Percentiles rank a stretch among this genome's conserved stretches.
phyloP scores from a whole-genome alignment of 306 rosid species.

The Medicago lupulina region DNA sequence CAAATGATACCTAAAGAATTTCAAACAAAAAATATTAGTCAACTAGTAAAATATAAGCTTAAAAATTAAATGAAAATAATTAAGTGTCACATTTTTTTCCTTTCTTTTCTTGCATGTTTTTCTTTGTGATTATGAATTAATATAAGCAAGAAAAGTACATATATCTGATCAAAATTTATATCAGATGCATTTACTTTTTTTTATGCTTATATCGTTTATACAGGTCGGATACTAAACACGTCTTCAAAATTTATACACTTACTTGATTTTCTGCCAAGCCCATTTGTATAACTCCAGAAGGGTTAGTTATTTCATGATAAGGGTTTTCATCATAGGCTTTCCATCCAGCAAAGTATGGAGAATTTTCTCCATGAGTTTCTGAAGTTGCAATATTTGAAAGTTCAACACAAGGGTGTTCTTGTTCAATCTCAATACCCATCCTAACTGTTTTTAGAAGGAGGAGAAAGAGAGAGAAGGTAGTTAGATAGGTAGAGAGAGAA shows the following conservation, averaged over 20 bases:
- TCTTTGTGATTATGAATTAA: not conserved
- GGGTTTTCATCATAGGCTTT: slow-evolving; percentile 91
- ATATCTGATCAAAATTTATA: not conserved
- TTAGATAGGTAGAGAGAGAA: not conserved
- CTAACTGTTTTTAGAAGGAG: slow-evolving; percentile 35
- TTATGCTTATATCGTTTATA: not conserved
- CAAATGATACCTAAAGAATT: slow-evolving; percentile 79
- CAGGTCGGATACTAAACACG: not conserved
- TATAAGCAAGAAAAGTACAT: not conserved
- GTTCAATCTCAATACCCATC: slow-evolving; percentile 73
- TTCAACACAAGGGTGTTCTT: slow-evolving; percentile 54
- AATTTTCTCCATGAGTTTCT: slow-evolving; percentile 90
- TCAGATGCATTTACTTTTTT: not conserved
- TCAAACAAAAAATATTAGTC: not conserved
- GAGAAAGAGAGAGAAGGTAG: slow-evolving; percentile 29
- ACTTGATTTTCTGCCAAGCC: slow-evolving; percentile 97
- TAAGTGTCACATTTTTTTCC: not conserved
- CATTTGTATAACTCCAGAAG: slow-evolving; percentile 89
- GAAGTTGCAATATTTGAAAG: slow-evolving; percentile 78
- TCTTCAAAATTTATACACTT: slow-evolving; percentile 32
- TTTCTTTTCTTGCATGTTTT: not conserved
- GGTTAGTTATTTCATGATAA: slow-evolving; percentile 65
- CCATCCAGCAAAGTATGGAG: slow-evolving; percentile 98
- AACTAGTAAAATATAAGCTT: not conserved
- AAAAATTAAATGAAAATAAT: not conserved